phyloP scores from a whole-genome alignment of 2,329 filamentous ascomycete genomes.

The Exophiala sideris region DNA sequence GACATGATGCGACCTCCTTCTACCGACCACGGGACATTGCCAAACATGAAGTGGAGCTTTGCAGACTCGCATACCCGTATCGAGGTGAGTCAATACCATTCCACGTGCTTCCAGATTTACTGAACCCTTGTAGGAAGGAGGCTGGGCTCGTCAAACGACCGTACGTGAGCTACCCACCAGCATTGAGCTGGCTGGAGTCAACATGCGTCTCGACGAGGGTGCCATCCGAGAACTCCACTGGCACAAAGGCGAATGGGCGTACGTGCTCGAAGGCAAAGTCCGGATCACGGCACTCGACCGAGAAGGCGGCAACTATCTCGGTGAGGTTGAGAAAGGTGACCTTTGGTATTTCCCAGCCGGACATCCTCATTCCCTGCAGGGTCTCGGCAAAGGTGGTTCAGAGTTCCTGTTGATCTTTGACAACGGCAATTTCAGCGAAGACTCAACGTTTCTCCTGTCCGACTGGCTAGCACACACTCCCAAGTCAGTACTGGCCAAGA shows the following conservation, averaged over 20 bases:
- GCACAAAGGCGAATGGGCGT: constrained; percentile 67
- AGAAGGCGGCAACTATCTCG: constrained; percentile 54
- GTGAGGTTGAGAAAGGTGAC: constrained; percentile 59
- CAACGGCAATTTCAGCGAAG: constrained; percentile 61
- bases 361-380: constrained; percentile 60
- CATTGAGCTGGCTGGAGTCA: constrained; percentile 69
- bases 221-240: constrained; percentile 65
- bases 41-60: constrained; percentile 70
- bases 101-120: neutral
- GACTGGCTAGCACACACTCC: constrained; percentile 69
- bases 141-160: constrained; percentile 68
- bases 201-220: constrained; percentile 69
- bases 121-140: constrained; percentile 55
- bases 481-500: constrained; percentile 62
- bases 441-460: constrained; percentile 68
- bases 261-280: constrained; percentile 58
- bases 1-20: constrained; percentile 68
- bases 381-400: constrained; percentile 58
- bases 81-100: constrained; percentile 44
- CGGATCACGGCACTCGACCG: constrained; percentile 62
- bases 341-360: constrained; percentile 70
- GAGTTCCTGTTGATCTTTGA: constrained; percentile 67
- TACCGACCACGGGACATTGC: constrained; percentile 67
- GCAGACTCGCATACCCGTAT: constrained; percentile 59
- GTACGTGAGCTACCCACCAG: constrained; percentile 33